phyloP scores from a whole-genome alignment of 2,329 filamentous ascomycete genomes.

The Cryphonectria naterciae region DNA sequence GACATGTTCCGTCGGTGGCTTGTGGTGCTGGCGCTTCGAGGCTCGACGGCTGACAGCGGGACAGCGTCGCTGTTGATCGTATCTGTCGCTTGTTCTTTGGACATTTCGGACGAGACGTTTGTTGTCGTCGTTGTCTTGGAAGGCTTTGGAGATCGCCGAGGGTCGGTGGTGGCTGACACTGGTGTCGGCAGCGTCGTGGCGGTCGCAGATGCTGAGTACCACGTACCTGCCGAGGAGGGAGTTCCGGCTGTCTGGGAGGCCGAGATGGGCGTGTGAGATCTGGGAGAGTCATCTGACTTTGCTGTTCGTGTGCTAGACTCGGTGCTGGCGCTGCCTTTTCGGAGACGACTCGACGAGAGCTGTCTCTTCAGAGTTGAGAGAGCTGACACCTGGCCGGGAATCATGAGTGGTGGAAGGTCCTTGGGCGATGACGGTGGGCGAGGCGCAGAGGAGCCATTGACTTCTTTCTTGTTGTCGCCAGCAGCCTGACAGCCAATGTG shows the following conservation, averaged over 20 bases:
- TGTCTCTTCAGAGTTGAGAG: conserved; percentile 42
- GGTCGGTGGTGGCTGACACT: conserved; percentile 53
- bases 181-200: conserved; percentile 52
- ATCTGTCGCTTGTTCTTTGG: conserved; percentile 37
- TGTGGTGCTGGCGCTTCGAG: conserved; percentile 33
- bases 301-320: conserved; percentile 47
- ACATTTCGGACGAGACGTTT: conserved; percentile 33
- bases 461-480: conserved; percentile 8
- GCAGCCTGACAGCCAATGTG: conserved; percentile 37
- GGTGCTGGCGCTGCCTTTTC: conserved; percentile 48
- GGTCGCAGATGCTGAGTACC: conserved; percentile 36
- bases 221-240: conserved; percentile 48
- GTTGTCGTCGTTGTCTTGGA: conserved; percentile 46
- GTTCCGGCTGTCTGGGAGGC: conserved; percentile 46
- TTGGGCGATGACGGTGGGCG: conserved; percentile 54
- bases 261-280: conserved; percentile 50
- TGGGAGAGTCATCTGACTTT: conserved; percentile 52
- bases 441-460: conserved; percentile 31
- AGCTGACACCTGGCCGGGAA: conserved; percentile 47
- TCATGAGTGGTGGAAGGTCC: conserved; percentile 60
- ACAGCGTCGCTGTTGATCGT: conserved; percentile 30
- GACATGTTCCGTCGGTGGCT: conserved; percentile 59
- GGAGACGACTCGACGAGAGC: conserved; percentile 50
- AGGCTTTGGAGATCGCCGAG: conserved; percentile 47
- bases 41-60: conserved; percentile 40